phyloP scores from a whole-genome alignment of 208 protist species.

The Trypanosoma boissoni region DNA sequence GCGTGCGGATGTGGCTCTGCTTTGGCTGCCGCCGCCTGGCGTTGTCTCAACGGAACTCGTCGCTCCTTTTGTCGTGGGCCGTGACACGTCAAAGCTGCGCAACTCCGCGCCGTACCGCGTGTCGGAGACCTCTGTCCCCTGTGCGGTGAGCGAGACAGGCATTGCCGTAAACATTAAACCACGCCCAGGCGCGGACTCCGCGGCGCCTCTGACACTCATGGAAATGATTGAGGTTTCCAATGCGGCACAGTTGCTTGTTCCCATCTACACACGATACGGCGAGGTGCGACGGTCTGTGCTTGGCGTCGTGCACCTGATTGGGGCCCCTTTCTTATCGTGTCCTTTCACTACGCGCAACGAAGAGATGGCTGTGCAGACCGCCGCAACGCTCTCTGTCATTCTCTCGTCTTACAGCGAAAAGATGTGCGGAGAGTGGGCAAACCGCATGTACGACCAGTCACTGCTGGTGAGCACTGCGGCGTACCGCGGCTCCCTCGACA shows the following conservation, averaged over 20 bases:
- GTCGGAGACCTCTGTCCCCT: conserved; percentile 66
- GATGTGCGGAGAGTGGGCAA: conserved; percentile 85
- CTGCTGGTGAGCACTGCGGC: conserved; percentile 47
- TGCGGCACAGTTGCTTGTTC: conserved; percentile 76
- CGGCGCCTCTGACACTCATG: conserved; percentile 46
- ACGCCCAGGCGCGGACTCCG: conserved; percentile 14
- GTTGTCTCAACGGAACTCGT: conserved; percentile 76
- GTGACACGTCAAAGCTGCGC: conserved; percentile 51
- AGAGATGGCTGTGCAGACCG: conserved; percentile 62
- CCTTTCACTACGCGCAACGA: conserved; percentile 85
- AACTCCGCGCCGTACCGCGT: conserved; percentile 78
- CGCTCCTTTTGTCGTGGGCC: conserved; percentile 83
- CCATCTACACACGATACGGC: conserved; percentile 67
- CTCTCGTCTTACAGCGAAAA: conserved; percentile 78
- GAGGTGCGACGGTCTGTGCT: conserved; percentile 31
- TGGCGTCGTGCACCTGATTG: conserved; percentile 81
- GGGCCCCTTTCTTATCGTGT: conserved; percentile 62
- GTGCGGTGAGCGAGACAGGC: conserved; percentile 64
- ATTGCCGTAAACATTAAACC: conserved; percentile 82
- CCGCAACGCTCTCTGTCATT: conserved; percentile 67
- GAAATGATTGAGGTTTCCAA: conserved; percentile 74
- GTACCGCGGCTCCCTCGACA: conserved; percentile 69
- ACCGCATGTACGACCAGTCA: conserved; percentile 79
- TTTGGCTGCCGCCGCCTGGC: conserved; percentile 76
- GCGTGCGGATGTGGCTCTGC: conserved; percentile 57